phyloP scores from a whole-genome alignment of 2,329 filamentous ascomycete genomes.

The Lojkania enalia region DNA sequence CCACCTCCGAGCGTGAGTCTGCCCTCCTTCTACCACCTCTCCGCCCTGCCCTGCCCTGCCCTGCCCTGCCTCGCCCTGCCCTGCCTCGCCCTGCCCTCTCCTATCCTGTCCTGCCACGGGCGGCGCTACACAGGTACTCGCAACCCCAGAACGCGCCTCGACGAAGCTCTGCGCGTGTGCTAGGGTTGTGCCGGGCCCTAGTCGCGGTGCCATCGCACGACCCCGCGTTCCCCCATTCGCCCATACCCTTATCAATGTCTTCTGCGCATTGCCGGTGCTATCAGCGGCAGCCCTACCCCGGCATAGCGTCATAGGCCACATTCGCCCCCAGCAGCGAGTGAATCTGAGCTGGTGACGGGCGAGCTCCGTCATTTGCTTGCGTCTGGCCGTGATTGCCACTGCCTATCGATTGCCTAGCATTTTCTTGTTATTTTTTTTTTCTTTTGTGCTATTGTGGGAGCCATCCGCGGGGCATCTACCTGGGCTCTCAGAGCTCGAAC shows the following conservation, averaged over 20 bases:
- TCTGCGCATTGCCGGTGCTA: constrained; percentile 27
- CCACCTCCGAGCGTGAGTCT: constrained; percentile 36
- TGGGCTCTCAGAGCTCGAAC: neutral
- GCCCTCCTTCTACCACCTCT: constrained; percentile 17
- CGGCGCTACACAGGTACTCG: neutral
- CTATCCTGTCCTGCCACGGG: constrained; percentile 1
- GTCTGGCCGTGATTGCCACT: constrained; percentile 8
- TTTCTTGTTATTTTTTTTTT: constrained; percentile 4
- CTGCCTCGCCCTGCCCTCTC: constrained; percentile 13
- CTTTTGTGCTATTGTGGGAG: constrained; percentile 6
- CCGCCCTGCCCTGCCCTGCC: constrained; percentile 17
- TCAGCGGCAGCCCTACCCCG: constrained; percentile 24
- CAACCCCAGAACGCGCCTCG: constrained; percentile 8
- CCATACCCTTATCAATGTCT: constrained; percentile 36
- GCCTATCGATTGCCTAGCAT: neutral
- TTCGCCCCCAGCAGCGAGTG: constrained; percentile 20
- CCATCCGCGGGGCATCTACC: neutral
- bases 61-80: constrained; percentile 14
- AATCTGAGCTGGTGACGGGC: constrained; percentile 24
- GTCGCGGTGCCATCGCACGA: constrained; percentile 15
- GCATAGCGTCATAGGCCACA: constrained; percentile 30
- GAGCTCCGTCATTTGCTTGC: constrained; percentile 15
- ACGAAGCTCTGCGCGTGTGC: constrained; percentile 23
- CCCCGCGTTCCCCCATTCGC: constrained; percentile 41
- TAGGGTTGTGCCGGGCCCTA: constrained; percentile 26